A percentile compares a stretch with the other conserved stretches of the same genome.
Evolutionary conservation across 108 stramenopile genomes (phyloP).

Genomic region (Nannochloropsis gaditana): DNA sequence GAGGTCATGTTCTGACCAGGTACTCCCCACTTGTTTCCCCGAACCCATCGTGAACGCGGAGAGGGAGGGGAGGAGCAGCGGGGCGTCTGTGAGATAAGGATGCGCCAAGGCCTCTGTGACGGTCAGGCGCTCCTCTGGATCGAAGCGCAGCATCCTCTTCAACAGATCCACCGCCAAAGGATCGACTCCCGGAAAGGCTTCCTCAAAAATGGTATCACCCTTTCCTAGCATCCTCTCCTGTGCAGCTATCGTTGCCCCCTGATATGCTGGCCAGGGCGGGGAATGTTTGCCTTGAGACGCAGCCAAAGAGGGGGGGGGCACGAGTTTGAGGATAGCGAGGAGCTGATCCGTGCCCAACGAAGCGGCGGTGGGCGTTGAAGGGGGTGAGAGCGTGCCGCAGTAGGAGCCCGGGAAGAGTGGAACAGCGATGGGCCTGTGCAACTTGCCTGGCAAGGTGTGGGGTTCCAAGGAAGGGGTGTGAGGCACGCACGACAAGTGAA

Average conservation of each 20-base stretch:
- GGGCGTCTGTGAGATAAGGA: constrained; percentile 37
- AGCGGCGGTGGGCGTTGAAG: background rate
- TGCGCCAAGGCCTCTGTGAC: constrained; percentile 74
- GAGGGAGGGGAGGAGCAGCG: background rate
- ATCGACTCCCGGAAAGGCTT: background rate
- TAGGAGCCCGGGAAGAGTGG: background rate
- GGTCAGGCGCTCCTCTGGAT: constrained; percentile 77
- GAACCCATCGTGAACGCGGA: background rate
- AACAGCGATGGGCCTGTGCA: background rate
- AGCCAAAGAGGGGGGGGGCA: too few relatives aligned
- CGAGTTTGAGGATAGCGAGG: too few relatives aligned
- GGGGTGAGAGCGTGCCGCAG: background rate
- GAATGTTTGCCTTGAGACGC: too few relatives aligned
- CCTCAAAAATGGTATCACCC: too few relatives aligned
- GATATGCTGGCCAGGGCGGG: too few relatives aligned
- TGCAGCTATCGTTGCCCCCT: too few relatives aligned
- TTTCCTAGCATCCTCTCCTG: too few relatives aligned
- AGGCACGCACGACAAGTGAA: background rate
- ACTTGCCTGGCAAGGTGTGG: background rate
- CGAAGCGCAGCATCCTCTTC: constrained; percentile 68
- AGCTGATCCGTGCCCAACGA: too few relatives aligned
- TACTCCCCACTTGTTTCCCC: background rate
- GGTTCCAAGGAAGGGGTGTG: background rate
- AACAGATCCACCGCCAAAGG: constrained; percentile 75
- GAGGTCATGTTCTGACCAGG: background rate